These are phyloP conservation scores for Nannizziopsis arthrosporioides DNA, from an alignment of 2,329 filamentous ascomycete genomes.

Conservation along the genomic window DNA sequence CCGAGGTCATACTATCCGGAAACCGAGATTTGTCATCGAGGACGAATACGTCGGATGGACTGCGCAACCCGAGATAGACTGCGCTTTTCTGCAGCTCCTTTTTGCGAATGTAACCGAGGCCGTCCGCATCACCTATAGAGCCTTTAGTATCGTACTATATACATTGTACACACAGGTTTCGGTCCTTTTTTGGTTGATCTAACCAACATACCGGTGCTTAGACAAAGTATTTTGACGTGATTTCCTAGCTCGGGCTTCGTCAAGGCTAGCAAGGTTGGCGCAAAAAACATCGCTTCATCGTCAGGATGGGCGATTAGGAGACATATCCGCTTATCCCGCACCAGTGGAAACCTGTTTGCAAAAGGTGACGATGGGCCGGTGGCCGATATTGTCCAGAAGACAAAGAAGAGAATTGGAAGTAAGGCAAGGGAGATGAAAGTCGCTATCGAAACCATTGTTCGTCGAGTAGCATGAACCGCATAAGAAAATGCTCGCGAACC, in stretches of 20 bases:
- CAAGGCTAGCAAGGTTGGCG: slow-evolving; percentile 74
- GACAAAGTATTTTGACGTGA: slow-evolving; percentile 84
- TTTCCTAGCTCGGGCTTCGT: slow-evolving; percentile 70
- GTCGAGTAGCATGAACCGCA: not conserved
- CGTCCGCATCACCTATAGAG: slow-evolving; percentile 62
- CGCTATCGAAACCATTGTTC: slow-evolving; percentile 11
- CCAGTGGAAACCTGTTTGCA: slow-evolving; percentile 41
- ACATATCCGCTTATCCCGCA: slow-evolving; percentile 75
- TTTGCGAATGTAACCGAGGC: slow-evolving; percentile 70
- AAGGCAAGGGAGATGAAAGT: slow-evolving; percentile 22
- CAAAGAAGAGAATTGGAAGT: slow-evolving; percentile 32
- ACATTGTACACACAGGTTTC: not conserved
- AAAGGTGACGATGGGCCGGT: slow-evolving; percentile 30
- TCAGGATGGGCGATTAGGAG: slow-evolving; percentile 94
- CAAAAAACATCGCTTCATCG: slow-evolving; percentile 99
- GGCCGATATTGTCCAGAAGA: slow-evolving; percentile 34
- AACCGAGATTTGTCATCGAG: slow-evolving; percentile 65
- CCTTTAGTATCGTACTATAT: not conserved
- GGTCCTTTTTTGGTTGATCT: not conserved
- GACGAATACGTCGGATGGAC: slow-evolving; percentile 71
- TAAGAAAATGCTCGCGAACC: not conserved
- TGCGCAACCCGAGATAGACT: slow-evolving; percentile 59
- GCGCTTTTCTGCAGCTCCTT: slow-evolving; percentile 75
- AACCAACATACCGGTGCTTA: slow-evolving; percentile 58
- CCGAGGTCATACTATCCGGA: slow-evolving; percentile 74